These are phyloP conservation scores for Mycena maculata DNA, from an alignment of 768 basidiomycete species.

Conservation along the genomic window DNA sequence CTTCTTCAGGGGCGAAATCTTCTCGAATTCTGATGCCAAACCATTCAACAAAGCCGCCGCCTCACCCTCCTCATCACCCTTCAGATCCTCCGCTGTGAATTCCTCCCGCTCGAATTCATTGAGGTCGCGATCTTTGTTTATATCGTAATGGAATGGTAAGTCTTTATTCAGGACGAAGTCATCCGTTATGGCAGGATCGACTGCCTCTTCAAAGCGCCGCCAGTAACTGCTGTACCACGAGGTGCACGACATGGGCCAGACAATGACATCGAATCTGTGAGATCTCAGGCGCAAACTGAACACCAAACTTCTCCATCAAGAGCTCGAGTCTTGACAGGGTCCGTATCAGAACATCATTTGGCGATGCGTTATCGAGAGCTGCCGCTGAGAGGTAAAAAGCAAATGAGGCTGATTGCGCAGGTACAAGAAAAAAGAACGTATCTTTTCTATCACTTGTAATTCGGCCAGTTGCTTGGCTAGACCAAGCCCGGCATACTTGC, in stretches of 20 bases:
- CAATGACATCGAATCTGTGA: conserved; percentile 52
- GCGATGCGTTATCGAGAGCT: conserved; percentile 49
- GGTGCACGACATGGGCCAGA: conserved; percentile 48
- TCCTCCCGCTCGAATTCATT: not conserved
- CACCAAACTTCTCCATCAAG: conserved; percentile 40
- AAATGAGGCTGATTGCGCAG: not conserved
- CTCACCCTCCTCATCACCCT: not conserved
- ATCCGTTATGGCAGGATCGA: conserved; percentile 34
- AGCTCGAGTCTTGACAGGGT: conserved; percentile 34
- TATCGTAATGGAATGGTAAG: conserved; percentile 43
- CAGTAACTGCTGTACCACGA: conserved; percentile 49
- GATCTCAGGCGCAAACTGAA: conserved; percentile 36
- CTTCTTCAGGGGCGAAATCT: not conserved
- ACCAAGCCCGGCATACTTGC: conserved; percentile 39
- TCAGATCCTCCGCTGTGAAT: not conserved
- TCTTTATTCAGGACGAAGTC: conserved; percentile 44
- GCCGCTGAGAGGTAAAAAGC: conserved; percentile 32
- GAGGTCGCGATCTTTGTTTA: not conserved
- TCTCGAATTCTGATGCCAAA: not conserved
- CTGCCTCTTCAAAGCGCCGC: conserved; percentile 36
- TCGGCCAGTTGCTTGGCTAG: conserved; percentile 41
- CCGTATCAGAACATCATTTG: conserved; percentile 47
- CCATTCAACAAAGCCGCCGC: not conserved
- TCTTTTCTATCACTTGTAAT: conserved; percentile 48
- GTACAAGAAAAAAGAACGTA: conserved; percentile 35